Percentiles rank a stretch among this genome's conserved stretches.
phyloP scores from a whole-genome alignment of 805 yeast genomes.

The Candida hungchunana region DNA sequence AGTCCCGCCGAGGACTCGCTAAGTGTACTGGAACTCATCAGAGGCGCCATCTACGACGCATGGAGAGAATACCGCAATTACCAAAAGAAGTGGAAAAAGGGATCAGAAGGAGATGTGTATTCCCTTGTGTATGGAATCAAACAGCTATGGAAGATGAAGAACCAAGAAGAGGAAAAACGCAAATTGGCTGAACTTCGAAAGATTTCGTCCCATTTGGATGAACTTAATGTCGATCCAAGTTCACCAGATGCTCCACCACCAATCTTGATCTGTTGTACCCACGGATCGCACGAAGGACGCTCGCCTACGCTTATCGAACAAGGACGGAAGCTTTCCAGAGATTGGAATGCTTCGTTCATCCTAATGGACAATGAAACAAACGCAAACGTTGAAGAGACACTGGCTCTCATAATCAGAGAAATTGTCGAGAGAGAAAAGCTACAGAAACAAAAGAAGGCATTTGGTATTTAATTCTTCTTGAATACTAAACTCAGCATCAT shows the following conservation, averaged over 20 bases:
- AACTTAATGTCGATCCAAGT: conserved; percentile 31
- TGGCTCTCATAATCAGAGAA: conserved; percentile 57
- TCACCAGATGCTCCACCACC: conserved; percentile 55
- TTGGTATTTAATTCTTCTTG: conserved; percentile 4
- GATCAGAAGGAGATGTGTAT: conserved; percentile 64
- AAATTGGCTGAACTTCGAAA: conserved; percentile 30
- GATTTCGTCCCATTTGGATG: conserved; percentile 29
- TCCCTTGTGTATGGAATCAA: conserved; percentile 55
- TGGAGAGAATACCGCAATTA: conserved; percentile 65
- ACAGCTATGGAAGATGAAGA: conserved; percentile 48
- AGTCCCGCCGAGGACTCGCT: conserved; percentile 19
- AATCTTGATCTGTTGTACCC: conserved; percentile 62
- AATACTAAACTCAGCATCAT: conserved; percentile 26
- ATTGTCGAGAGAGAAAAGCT: conserved; percentile 43
- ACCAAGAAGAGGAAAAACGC: conserved; percentile 27
- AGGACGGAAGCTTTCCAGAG: conserved; percentile 52
- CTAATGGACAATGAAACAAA: conserved; percentile 52
- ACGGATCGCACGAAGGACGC: conserved; percentile 49
- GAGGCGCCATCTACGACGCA: conserved; percentile 60
- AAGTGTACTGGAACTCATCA: conserved; percentile 37
- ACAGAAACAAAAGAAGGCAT: conserved; percentile 18
- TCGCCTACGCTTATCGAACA: conserved; percentile 56
- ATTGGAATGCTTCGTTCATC: conserved; percentile 65
- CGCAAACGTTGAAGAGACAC: conserved; percentile 49
- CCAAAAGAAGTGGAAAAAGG: conserved; percentile 52